Base-by-base conservation (phyloP, 257 asterid species). In the Verbascum thapsus region DNA sequence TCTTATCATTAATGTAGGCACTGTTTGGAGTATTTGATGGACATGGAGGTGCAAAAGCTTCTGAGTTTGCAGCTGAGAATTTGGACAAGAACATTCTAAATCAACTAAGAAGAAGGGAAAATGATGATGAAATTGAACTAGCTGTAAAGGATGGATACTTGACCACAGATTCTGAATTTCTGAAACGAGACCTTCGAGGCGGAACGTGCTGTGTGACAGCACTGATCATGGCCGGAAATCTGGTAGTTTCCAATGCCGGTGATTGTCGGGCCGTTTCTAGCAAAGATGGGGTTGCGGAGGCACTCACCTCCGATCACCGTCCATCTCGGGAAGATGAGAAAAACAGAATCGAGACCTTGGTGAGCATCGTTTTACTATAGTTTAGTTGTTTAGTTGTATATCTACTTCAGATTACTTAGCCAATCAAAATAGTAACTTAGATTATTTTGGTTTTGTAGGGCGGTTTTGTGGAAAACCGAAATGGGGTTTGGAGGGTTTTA, bases 151-250 rank as follows among this genome's bases (percentile, higher is more conserved):
- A 52, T 20, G 96, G 84, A 45, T 90, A 85, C 73, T 73, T 90
- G 81, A 75, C 76, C 63, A 90, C 96, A 0, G 97, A 90, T 70
- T 57, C 83, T 0, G 88, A 83, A 37, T 90, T 87, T 64, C 79
- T 90, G 30, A 77, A 74, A 74, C 73, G 66, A 53, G 85, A 83
- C 63, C 67, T 66, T 55, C 69, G 85, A 18, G 92, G 96, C 2
- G 96, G 97, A 15, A 59, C 97, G 1, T 90, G 97, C 60, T 85
- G 90, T 4, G 95, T 90, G 47, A 87, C 97, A 10, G 97, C 92
- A 6, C 44, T 90, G 67, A 75, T 90, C 63, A 66, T 44, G 56
- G 60, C 72, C 3, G 96, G 97, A 32, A 80, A 74, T 40, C 37
- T 87, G 8, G 77, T 90, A 30, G 80, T 87, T n/a, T 90, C 97